Conservation (phyloP, 176 grass and related monocot genomes). For the Thalia dealbata region DNA sequence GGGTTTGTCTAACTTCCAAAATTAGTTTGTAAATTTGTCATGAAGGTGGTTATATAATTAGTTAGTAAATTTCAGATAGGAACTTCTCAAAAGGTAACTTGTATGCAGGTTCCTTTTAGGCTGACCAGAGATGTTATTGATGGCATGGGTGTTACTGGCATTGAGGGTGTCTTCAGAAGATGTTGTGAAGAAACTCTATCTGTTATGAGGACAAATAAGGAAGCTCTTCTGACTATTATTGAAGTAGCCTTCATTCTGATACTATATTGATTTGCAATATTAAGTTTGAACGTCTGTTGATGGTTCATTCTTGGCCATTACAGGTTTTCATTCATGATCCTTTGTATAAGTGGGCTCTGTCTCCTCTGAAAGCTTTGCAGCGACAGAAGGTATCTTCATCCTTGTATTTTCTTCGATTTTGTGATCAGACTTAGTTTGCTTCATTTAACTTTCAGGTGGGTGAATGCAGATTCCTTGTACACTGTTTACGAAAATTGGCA, state of each 20-base stretch:
- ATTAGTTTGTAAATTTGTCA: neutral
- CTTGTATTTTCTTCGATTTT: neutral
- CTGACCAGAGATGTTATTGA: conserved; percentile 83
- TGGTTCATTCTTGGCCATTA: neutral
- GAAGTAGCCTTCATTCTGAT: conserved; percentile 39
- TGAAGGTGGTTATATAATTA: neutral
- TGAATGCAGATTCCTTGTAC: neutral
- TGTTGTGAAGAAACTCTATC: conserved; percentile 92
- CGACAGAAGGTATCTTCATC: conserved; percentile 53
- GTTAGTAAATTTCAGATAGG: neutral
- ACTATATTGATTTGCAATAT: neutral
- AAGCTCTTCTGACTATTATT: conserved; percentile 80
- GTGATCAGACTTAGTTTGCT: neutral
- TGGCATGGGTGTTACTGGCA: conserved; percentile 88
- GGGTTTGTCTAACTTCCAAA: conserved; percentile 28
- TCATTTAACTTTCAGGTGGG: neutral
- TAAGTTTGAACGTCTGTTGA: conserved; percentile 17
- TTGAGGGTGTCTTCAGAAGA: conserved; percentile 92
- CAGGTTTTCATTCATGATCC: conserved; percentile 94
- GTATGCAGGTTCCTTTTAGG: conserved; percentile 66
- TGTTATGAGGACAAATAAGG: conserved; percentile 91
- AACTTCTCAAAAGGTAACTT: neutral
- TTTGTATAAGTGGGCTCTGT: conserved; percentile 99
- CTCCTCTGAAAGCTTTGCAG: conserved; percentile 90
- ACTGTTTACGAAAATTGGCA: neutral